Conservation (phyloP, 768 basidiomycete genomes). For the Leccinum olivaceopallidum region DNA sequence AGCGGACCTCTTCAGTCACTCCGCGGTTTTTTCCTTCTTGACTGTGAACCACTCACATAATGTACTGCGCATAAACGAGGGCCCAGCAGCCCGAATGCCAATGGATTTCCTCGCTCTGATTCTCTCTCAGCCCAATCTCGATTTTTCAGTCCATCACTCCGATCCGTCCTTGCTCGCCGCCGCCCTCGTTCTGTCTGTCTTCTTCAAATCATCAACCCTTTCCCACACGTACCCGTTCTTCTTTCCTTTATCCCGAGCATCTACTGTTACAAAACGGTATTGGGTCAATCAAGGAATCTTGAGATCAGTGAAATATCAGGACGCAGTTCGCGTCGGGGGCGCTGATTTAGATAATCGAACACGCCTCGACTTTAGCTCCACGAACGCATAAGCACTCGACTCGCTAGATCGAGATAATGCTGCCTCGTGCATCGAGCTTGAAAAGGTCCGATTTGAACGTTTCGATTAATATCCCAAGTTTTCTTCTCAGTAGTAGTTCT, state of each 20-base stretch:
- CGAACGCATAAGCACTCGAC: not conserved
- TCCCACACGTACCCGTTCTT: not conserved
- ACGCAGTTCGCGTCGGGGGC: not conserved
- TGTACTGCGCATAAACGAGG: not conserved
- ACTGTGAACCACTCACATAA: not conserved
- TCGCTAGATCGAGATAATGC: not conserved
- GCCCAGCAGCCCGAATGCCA: not conserved
- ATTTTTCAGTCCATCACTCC: not conserved
- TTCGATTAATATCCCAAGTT: not conserved
- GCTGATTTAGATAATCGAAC: not conserved
- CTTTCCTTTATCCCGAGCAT: not conserved
- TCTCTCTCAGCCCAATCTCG: not conserved
- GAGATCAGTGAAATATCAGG: not conserved
- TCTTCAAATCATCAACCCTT: not conserved
- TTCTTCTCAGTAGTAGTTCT: not conserved
- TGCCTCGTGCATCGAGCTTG: not conserved
- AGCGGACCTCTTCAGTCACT: not conserved
- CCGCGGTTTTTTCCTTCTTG: not conserved
- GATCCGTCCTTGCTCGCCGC: not conserved
- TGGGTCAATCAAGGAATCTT: not conserved
- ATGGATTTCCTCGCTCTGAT: not conserved
- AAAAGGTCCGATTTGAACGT: not conserved
- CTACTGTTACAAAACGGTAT: not conserved
- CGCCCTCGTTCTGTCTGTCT: not conserved
- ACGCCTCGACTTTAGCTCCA: not conserved